A percentile compares a stretch with the other conserved stretches of the same genome.
These are phyloP conservation scores for Akanthomyces uredinophilus DNA, from an alignment of 2,329 filamentous ascomycete genomes.

Conservation along the genomic window DNA sequence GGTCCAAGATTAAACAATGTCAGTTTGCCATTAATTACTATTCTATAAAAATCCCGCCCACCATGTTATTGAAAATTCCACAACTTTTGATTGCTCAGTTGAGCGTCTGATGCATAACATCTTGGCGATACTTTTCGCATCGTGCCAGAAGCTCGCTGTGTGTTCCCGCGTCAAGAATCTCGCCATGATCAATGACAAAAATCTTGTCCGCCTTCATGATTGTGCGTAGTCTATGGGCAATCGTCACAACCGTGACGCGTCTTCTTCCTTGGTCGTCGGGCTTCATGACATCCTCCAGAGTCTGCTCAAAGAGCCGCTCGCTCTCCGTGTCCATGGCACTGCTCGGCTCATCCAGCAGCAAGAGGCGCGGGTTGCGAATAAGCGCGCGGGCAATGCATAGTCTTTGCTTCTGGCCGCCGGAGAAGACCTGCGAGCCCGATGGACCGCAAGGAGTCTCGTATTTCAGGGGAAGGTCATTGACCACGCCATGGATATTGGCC, in stretches of 20 bases:
- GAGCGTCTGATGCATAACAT: conserved; percentile 12
- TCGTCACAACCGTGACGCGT: conserved; percentile 37
- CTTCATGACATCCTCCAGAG: conserved; percentile 44
- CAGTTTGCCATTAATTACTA: not conserved
- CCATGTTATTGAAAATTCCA: not conserved
- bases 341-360: conserved; percentile 68
- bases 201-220: conserved; percentile 40
- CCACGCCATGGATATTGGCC: conserved; percentile 56
- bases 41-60: not conserved
- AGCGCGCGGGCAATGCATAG: conserved; percentile 65
- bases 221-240: conserved; percentile 41
- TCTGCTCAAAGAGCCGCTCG: conserved; percentile 53
- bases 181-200: conserved; percentile 37
- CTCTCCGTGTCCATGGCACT: conserved; percentile 60
- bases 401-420: conserved; percentile 66
- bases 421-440: conserved; percentile 55
- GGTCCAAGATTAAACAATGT: not conserved
- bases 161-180: conserved; percentile 32
- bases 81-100: not conserved
- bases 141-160: conserved; percentile 21
- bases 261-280: not conserved
- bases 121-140: conserved; percentile 1
- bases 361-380: conserved; percentile 55
- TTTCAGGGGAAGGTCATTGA: conserved; percentile 48
- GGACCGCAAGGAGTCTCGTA: conserved; percentile 55